Conservation (phyloP, 495 filamentous ascomycete species). For the Penicillium coprophilum region DNA sequence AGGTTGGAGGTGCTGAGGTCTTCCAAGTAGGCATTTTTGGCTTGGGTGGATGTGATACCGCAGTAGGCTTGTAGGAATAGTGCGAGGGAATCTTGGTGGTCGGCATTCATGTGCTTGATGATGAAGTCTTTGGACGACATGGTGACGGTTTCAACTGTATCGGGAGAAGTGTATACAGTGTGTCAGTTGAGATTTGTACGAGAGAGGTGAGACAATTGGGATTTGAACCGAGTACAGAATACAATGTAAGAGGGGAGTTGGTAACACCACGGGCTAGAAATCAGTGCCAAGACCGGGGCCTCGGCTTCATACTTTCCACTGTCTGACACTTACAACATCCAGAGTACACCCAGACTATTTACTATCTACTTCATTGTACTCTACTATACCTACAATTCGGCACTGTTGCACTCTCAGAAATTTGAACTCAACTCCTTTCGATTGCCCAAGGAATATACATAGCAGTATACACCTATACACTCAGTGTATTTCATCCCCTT, state of each 20-base stretch:
- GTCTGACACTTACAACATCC: background rate
- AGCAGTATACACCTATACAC: background rate
- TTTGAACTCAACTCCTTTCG: background rate
- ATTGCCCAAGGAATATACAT: conserved; percentile 7
- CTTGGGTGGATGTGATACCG: conserved; percentile 44
- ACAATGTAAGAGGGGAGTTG: background rate
- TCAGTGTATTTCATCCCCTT: conserved; percentile 2
- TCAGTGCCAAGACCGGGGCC: conserved; percentile 24
- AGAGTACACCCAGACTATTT: too few species aligned
- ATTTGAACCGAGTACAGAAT: background rate
- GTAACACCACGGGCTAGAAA: conserved; percentile 4
- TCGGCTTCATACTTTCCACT: conserved; percentile 14
- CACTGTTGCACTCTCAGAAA: background rate
- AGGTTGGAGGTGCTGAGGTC: conserved; percentile 61
- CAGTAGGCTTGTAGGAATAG: conserved; percentile 66
- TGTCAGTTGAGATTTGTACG: background rate
- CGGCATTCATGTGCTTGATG: conserved; percentile 76
- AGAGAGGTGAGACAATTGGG: background rate
- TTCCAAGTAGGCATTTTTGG: conserved; percentile 53
- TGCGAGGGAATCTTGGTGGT: conserved; percentile 65
- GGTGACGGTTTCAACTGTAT: conserved; percentile 4
- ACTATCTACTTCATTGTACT: too few species aligned
- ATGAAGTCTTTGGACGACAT: conserved; percentile 58
- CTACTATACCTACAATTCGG: background rate
- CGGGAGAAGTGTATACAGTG: background rate